phyloP scores from a whole-genome alignment of 2,329 filamentous ascomycete genomes.

The Colletotrichum filicis region DNA sequence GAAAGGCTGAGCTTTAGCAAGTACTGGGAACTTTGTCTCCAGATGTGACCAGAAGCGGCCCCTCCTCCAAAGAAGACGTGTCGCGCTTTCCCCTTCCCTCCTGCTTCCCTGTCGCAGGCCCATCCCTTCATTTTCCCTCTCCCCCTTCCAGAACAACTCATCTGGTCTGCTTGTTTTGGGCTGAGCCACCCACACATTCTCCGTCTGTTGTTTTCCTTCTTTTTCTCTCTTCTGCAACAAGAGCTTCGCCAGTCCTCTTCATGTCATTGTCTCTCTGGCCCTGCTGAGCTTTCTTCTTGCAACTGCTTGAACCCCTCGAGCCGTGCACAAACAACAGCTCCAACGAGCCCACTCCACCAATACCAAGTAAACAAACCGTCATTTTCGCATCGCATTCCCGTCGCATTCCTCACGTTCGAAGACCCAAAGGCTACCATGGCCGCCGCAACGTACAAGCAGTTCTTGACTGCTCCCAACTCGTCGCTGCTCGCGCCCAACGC shows the following conservation, averaged over 20 bases:
- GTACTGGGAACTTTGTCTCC: not conserved
- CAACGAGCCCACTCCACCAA: slow-evolving; percentile 6
- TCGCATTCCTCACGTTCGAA: slow-evolving; percentile 12
- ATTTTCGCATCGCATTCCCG: slow-evolving; percentile 15
- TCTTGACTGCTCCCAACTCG: slow-evolving; percentile 74
- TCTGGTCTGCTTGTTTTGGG: slow-evolving; percentile 32
- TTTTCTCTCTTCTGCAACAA: slow-evolving; percentile 13
- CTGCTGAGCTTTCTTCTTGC: slow-evolving; percentile 24
- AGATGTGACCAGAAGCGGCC: slow-evolving; percentile 2
- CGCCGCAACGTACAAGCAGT: slow-evolving; percentile 73
- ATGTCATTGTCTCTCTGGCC: slow-evolving; percentile 21
- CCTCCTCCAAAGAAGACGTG: slow-evolving; percentile 23
- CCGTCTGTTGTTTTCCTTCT: slow-evolving; percentile 31
- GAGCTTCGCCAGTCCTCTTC: slow-evolving; percentile 1
- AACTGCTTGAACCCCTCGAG: slow-evolving; percentile 26
- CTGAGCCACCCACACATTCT: slow-evolving; percentile 34
- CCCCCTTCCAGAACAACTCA: slow-evolving; percentile 34
- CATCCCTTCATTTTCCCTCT: slow-evolving; percentile 36
- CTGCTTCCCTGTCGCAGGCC: slow-evolving; percentile 31
- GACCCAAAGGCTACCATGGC: slow-evolving; percentile 45
- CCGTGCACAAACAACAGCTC: slow-evolving; percentile 19
- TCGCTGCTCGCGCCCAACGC: slow-evolving; percentile 73
- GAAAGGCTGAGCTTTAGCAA: not conserved
- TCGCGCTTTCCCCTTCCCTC: slow-evolving; percentile 32
- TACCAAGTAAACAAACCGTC: slow-evolving; percentile 14